phyloP scores from a whole-genome alignment of 2,329 filamentous ascomycete species.

The Leptographium procerum region DNA sequence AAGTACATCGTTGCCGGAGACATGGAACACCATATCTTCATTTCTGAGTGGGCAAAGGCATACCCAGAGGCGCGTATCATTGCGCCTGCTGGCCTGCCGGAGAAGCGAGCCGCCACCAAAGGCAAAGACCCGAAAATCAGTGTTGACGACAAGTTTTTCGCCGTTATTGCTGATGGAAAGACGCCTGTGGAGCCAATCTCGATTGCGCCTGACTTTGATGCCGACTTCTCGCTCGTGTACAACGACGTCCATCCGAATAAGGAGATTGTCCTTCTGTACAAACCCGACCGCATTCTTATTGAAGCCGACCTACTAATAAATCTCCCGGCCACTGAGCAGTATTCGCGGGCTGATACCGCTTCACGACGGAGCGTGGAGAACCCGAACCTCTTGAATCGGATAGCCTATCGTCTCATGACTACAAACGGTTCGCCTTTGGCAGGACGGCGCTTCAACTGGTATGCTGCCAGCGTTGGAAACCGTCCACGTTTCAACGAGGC shows the following conservation, averaged over 20 bases:
- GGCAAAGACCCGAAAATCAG: constrained; percentile 44
- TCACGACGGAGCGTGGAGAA: constrained; percentile 23
- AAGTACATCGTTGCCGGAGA: constrained; percentile 82
- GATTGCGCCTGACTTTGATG: constrained; percentile 69
- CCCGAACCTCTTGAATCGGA: constrained; percentile 26
- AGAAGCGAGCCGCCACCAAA: constrained; percentile 55
- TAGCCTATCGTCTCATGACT: constrained; percentile 44
- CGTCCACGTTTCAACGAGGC: constrained; percentile 59
- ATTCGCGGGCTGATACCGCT: constrained; percentile 37
- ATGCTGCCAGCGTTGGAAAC: constrained; percentile 49
- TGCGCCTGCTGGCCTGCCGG: constrained; percentile 69
- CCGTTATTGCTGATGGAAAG: constrained; percentile 52
- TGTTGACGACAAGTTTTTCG: constrained; percentile 43
- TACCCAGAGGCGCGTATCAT: constrained; percentile 73
- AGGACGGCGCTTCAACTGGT: constrained; percentile 77
- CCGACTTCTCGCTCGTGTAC: constrained; percentile 78
- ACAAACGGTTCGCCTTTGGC: constrained; percentile 57
- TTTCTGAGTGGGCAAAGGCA: constrained; percentile 71
- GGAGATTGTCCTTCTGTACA: constrained; percentile 80
- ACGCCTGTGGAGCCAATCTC: constrained; percentile 28
- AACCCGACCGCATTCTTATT: constrained; percentile 67
- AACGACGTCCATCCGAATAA: constrained; percentile 70
- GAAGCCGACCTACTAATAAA: constrained; percentile 91
- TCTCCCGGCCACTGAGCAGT: constrained; percentile 78
- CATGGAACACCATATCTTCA: constrained; percentile 88